Evolutionary conservation across 495 filamentous ascomycete species (phyloP).

Genomic region (Penicillium bovifimosum): DNA sequence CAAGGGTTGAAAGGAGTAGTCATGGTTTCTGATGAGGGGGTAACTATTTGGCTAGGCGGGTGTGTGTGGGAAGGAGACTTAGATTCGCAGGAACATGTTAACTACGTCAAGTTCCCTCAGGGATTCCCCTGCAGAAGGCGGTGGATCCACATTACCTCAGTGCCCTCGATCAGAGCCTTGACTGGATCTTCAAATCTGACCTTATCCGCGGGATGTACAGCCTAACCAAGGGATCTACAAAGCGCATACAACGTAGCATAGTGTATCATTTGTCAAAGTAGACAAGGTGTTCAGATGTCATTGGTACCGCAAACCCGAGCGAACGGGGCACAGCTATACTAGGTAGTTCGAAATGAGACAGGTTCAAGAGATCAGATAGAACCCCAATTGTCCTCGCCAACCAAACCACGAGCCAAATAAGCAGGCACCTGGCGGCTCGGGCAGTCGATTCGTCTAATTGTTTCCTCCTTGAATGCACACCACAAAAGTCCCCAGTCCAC

Average conservation of each 20-base stretch:
- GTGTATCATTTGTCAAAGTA: constrained; percentile 21
- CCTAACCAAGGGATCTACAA: background rate
- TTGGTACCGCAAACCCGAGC: constrained; percentile 22
- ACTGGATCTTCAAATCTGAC: too few species aligned
- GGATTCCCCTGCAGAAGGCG: too few species aligned
- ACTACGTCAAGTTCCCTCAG: too few species aligned
- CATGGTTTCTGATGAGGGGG: too few species aligned
- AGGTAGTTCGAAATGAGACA: constrained; percentile 1
- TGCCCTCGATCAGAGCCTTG: too few species aligned
- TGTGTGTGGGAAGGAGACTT: too few species aligned
- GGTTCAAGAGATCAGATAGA: constrained; percentile 4
- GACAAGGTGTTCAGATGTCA: constrained; percentile 14
- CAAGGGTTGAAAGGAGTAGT: too few species aligned
- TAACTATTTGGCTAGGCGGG: too few species aligned
- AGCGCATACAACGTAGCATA: constrained; percentile 7
- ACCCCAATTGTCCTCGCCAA: background rate
- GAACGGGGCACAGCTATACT: constrained; percentile 23
- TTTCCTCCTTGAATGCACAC: constrained; percentile 1
- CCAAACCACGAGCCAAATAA: background rate
- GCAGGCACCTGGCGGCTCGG: background rate
- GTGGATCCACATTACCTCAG: too few species aligned
- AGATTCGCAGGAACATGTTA: too few species aligned
- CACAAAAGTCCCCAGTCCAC: constrained; percentile 2
- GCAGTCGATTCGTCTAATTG: background rate
- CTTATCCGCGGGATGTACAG: too few species aligned